Evolutionary conservation across 1,139 yeast species (phyloP).

Genomic region (Zygoascus meyerae): DNA sequence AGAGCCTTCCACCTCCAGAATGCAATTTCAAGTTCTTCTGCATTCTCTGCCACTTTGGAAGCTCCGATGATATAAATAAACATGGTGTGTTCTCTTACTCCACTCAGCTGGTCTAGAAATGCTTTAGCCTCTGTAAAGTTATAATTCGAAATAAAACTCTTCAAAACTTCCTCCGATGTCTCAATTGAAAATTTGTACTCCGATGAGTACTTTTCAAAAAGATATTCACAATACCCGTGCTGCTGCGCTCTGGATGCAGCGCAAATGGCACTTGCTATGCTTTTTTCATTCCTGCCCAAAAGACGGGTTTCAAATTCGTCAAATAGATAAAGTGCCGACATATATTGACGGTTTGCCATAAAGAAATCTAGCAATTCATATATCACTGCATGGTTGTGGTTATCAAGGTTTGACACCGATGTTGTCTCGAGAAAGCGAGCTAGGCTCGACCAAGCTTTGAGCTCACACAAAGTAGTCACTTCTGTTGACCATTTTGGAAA

Average conservation of each 20-base stretch:
- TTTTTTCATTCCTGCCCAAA: constrained; percentile 10
- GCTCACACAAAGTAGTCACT: neutral
- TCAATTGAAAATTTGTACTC: constrained; percentile 13
- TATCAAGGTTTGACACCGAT: neutral
- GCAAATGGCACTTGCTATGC: constrained; percentile 19
- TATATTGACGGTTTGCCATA: constrained; percentile 11
- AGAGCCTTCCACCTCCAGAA: constrained; percentile 18
- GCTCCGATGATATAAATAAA: constrained; percentile 19
- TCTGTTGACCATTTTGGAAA: constrained; percentile 2
- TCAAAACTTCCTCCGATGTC: constrained; percentile 17
- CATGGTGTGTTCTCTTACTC: constrained; percentile 17
- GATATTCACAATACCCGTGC: constrained; percentile 19
- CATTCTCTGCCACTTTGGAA: constrained; percentile 17
- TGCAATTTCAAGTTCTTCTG: constrained; percentile 18
- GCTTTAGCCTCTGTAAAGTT: constrained; percentile 23
- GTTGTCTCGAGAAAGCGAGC: constrained; percentile 6
- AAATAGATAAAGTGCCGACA: constrained; percentile 18
- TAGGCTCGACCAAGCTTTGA: neutral
- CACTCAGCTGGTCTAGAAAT: constrained; percentile 21
- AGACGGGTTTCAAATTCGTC: constrained; percentile 15
- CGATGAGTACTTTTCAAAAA: constrained; percentile 20
- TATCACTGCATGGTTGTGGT: neutral
- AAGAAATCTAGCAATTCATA: constrained; percentile 1
- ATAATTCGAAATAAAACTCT: constrained; percentile 19
- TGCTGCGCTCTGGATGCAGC: constrained; percentile 18